A percentile compares a stretch with the other conserved stretches of the same genome.
phyloP scores from a whole-genome alignment of 495 filamentous ascomycete species.

The Tuber aestivum region DNA sequence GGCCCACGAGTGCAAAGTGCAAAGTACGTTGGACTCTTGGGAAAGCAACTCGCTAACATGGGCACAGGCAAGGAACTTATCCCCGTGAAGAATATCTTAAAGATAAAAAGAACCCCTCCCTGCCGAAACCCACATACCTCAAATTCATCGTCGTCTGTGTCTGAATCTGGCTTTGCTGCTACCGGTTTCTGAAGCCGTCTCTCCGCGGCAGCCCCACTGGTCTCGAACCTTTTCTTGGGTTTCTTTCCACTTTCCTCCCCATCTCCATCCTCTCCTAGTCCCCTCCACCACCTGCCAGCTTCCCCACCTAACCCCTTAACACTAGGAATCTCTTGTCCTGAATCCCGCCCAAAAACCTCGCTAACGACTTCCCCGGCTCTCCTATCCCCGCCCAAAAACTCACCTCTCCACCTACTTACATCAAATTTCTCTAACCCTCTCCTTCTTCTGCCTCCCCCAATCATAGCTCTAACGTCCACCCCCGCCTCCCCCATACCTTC shows the following conservation, averaged over 20 bases:
- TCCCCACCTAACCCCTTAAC: slow-evolving; percentile 32
- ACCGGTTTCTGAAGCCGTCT: slow-evolving; percentile 7
- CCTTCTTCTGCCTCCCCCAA: slow-evolving; percentile 58
- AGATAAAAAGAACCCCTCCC: not conserved
- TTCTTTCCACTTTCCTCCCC: slow-evolving; percentile 13
- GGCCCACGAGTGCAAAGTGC: not conserved
- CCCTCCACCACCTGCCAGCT: slow-evolving; percentile 51
- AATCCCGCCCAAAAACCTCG: slow-evolving; percentile 40
- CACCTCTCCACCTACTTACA: slow-evolving; percentile 48
- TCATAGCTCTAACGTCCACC: slow-evolving; percentile 61
- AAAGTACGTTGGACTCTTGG: not conserved
- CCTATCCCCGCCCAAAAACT: slow-evolving; percentile 38
- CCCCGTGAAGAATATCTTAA: not conserved
- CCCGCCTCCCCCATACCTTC: slow-evolving; percentile 71
- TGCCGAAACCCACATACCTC: slow-evolving; percentile 19
- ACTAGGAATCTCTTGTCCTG: slow-evolving; percentile 20
- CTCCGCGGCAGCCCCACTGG: slow-evolving; percentile 7
- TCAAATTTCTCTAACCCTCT: slow-evolving; percentile 54
- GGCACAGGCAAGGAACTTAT: not conserved
- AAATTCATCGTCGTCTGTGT: slow-evolving; percentile 32
- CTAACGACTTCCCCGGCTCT: slow-evolving; percentile 43
- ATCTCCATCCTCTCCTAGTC: slow-evolving; percentile 42
- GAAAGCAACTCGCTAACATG: not conserved
- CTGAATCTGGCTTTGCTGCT: not conserved
- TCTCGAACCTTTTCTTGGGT: slow-evolving; percentile 12